phyloP scores from a whole-genome alignment of 345 rosid genomes.

The Linum lewisii region DNA sequence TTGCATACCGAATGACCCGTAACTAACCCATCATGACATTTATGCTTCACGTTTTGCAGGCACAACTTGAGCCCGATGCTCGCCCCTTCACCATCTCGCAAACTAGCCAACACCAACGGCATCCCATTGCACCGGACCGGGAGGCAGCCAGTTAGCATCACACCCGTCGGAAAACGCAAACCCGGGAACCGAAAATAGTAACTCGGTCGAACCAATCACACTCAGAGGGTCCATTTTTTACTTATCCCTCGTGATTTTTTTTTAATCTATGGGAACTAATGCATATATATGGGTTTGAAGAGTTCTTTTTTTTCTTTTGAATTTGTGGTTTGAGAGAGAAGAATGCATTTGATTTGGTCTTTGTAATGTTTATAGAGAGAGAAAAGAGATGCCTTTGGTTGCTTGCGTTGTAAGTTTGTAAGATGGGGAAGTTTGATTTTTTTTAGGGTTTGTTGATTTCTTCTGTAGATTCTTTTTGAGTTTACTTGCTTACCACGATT shows the following conservation, averaged over 20 bases:
- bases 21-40: too few relatives aligned
- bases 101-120: slow-evolving; percentile 41
- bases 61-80: slow-evolving; percentile 37
- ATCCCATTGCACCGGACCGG: slow-evolving; percentile 29
- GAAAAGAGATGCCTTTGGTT: slow-evolving; percentile 15
- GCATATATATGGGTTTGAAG: background rate
- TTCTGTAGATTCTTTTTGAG: slow-evolving; percentile 3
- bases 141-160: slow-evolving; percentile 31
- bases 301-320: slow-evolving; percentile 22
- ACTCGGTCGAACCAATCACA: slow-evolving; percentile 15
- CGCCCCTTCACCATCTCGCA: slow-evolving; percentile 66
- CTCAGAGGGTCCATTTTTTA: slow-evolving; percentile 5
- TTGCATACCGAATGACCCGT: too few relatives aligned
- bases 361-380: slow-evolving; percentile 26
- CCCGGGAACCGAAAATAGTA: slow-evolving; percentile 48
- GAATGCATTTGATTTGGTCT: slow-evolving; percentile 8
- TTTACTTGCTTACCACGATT: slow-evolving; percentile 7
- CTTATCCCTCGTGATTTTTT: background rate
- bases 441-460: background rate
- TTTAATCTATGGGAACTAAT: background rate
- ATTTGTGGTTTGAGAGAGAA: slow-evolving; percentile 10
- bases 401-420: slow-evolving; percentile 20
- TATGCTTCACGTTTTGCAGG: slow-evolving; percentile 14
- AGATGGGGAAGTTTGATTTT: slow-evolving; percentile 15
- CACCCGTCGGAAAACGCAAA: slow-evolving; percentile 57